These are phyloP conservation scores for Candida succiphila DNA, from an alignment of 805 yeast species.

Conservation along the genomic window DNA sequence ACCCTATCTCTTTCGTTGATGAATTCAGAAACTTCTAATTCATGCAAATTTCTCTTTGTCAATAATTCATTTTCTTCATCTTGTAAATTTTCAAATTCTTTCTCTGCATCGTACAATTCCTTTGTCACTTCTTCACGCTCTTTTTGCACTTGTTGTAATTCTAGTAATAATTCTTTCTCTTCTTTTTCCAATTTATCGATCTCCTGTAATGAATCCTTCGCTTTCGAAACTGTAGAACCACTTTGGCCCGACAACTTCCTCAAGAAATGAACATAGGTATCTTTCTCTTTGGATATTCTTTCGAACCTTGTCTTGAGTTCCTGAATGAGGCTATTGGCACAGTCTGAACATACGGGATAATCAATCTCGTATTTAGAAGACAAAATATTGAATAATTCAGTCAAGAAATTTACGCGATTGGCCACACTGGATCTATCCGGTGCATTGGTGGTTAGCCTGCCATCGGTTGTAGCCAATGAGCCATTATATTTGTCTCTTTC, in stretches of 20 bases:
- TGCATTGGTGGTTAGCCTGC: conserved; percentile 12
- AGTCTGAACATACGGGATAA: conserved; percentile 82
- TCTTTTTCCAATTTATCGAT: conserved; percentile 33
- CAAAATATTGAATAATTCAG: conserved; percentile 60
- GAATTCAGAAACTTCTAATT: conserved; percentile 40
- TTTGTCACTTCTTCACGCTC: conserved; percentile 34
- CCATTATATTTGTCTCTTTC: not conserved
- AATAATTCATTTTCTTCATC: conserved; percentile 37
- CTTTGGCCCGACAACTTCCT: conserved; percentile 55
- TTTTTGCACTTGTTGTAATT: conserved; percentile 32
- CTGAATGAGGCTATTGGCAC: conserved; percentile 57
- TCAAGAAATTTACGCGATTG: conserved; percentile 30
- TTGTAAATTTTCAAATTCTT: conserved; percentile 25
- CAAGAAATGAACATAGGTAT: conserved; percentile 63
- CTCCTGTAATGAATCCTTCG: conserved; percentile 32
- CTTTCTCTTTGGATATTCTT: conserved; percentile 67
- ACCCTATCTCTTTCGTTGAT: conserved; percentile 50
- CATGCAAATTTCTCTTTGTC: conserved; percentile 42
- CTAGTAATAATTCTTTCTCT: conserved; percentile 23
- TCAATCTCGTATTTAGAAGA: conserved; percentile 75
- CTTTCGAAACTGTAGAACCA: conserved; percentile 23
- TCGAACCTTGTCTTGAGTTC: conserved; percentile 64
- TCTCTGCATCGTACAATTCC: conserved; percentile 35
- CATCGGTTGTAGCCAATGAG: conserved; percentile 3
- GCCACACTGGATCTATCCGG: conserved; percentile 10